phyloP scores from a whole-genome alignment of 805 yeast genomes.

The Kurtzmaniella cleridarum region DNA sequence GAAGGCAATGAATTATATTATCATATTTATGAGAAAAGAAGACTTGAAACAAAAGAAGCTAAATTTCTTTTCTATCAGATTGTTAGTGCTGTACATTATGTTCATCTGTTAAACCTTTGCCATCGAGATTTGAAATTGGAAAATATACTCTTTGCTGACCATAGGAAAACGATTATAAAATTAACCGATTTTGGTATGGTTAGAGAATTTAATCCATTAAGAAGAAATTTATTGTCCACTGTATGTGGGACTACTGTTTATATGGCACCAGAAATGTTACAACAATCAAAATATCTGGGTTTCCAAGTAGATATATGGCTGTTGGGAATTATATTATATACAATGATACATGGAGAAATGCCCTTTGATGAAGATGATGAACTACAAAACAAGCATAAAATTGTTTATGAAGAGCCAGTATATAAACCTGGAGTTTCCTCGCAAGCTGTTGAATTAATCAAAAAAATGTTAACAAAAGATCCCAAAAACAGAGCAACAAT shows the following conservation, averaged over 20 bases:
- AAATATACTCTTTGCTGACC: slow-evolving; percentile 56
- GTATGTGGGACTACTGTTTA: slow-evolving; percentile 93
- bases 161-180: slow-evolving; percentile 56
- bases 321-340: slow-evolving; percentile 80
- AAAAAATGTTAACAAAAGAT: slow-evolving; percentile 56
- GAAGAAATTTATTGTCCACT: slow-evolving; percentile 59
- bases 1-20: slow-evolving; percentile 75
- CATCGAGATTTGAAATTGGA: slow-evolving; percentile 85
- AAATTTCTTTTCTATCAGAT: slow-evolving; percentile 58
- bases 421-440: slow-evolving; percentile 44
- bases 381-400: slow-evolving; percentile 49
- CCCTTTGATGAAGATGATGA: slow-evolving; percentile 90
- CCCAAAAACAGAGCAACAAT: slow-evolving; percentile 56
- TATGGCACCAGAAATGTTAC: slow-evolving; percentile 92
- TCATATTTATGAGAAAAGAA: slow-evolving; percentile 48
- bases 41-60: slow-evolving; percentile 48
- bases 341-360: slow-evolving; percentile 79
- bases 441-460: slow-evolving; percentile 48
- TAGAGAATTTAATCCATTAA: slow-evolving; percentile 52
- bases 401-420: slow-evolving; percentile 60
- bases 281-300: slow-evolving; percentile 69
- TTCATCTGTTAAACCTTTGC: slow-evolving; percentile 71
- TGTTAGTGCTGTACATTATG: slow-evolving; percentile 60
- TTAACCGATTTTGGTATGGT: slow-evolving; percentile 94
- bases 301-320: slow-evolving; percentile 87